Evolutionary conservation across 176 grass and related monocot species (phyloP).

Genomic region (Tuctoria greenei): DNA sequence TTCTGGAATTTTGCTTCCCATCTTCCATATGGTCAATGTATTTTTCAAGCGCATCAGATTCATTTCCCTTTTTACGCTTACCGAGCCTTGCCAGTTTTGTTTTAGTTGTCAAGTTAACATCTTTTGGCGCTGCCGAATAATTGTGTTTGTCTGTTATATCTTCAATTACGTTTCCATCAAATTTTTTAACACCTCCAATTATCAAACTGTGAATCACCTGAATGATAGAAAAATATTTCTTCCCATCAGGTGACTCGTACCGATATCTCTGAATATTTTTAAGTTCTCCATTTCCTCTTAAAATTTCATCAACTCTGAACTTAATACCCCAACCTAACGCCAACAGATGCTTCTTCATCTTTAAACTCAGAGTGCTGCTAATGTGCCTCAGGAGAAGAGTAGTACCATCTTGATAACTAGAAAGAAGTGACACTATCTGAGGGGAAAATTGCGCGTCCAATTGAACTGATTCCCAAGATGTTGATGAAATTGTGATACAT

Average conservation of each 20-base stretch:
- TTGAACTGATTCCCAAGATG: conserved; percentile 43
- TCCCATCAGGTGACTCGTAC: conserved; percentile 56
- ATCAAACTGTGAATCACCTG: conserved; percentile 39
- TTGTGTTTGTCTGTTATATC: conserved; percentile 6
- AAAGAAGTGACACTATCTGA: conserved; percentile 40
- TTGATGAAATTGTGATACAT: conserved; percentile 17
- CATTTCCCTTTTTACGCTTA: conserved; percentile 36
- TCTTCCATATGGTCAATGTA: conserved; percentile 52
- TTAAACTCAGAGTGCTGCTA: conserved; percentile 1
- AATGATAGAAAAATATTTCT: conserved; percentile 46
- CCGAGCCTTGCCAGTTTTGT: background rate
- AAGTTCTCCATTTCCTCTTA: conserved; percentile 12
- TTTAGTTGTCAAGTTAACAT: background rate
- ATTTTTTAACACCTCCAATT: conserved; percentile 23
- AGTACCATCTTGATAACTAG: conserved; percentile 29
- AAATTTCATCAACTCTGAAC: conserved; percentile 31
- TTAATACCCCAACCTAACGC: conserved; percentile 70
- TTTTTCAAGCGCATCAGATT: conserved; percentile 40
- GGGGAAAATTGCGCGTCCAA: conserved; percentile 49
- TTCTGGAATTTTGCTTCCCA: conserved; percentile 27
- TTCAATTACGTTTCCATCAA: conserved; percentile 8
- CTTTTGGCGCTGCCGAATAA: conserved; percentile 11
- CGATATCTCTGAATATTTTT: conserved; percentile 34
- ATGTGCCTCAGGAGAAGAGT: background rate
- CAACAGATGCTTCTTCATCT: conserved; percentile 69